phyloP scores from a whole-genome alignment of 2,329 filamentous ascomycete genomes.

The Elsinoe perseae region DNA sequence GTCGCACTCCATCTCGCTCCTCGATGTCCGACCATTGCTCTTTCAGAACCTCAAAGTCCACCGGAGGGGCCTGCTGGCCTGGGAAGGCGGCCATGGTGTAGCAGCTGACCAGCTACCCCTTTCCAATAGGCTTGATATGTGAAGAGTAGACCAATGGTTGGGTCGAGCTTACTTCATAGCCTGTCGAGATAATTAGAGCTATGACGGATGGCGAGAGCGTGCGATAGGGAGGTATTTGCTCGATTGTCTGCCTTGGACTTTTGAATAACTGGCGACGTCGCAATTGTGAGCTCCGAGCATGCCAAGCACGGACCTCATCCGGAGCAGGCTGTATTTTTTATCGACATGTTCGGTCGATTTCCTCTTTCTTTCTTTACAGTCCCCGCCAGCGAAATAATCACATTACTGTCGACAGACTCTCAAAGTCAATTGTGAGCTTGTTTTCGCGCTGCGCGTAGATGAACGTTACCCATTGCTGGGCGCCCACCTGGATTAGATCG shows the following conservation, averaged over 20 bases:
- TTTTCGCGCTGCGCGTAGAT: slow-evolving; percentile 65
- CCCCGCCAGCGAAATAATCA: slow-evolving; percentile 47
- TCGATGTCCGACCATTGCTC: slow-evolving; percentile 96
- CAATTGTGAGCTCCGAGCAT: slow-evolving; percentile 14
- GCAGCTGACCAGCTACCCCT: slow-evolving; percentile 14
- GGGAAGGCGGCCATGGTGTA: slow-evolving; percentile 18
- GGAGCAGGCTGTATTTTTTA: background rate
- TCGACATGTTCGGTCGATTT: slow-evolving; percentile 23
- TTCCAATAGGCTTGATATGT: background rate
- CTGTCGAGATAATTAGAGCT: background rate
- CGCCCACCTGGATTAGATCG: slow-evolving; percentile 58
- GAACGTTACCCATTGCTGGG: slow-evolving; percentile 58
- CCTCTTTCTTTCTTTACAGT: slow-evolving; percentile 37
- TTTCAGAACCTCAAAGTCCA: slow-evolving; percentile 91
- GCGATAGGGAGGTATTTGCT: background rate
- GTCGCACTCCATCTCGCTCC: slow-evolving; percentile 87
- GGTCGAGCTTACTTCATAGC: background rate
- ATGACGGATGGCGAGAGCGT: background rate
- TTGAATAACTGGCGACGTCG: slow-evolving; percentile 14
- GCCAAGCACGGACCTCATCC: slow-evolving; percentile 7
- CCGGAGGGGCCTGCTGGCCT: slow-evolving; percentile 36
- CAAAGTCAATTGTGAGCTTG: slow-evolving; percentile 46
- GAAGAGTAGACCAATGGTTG: background rate
- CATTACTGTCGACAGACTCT: slow-evolving; percentile 54
- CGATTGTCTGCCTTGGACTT: slow-evolving; percentile 24